Evolutionary conservation across 208 protist species (phyloP).

Genomic region (Crithidia expoeki): DNA sequence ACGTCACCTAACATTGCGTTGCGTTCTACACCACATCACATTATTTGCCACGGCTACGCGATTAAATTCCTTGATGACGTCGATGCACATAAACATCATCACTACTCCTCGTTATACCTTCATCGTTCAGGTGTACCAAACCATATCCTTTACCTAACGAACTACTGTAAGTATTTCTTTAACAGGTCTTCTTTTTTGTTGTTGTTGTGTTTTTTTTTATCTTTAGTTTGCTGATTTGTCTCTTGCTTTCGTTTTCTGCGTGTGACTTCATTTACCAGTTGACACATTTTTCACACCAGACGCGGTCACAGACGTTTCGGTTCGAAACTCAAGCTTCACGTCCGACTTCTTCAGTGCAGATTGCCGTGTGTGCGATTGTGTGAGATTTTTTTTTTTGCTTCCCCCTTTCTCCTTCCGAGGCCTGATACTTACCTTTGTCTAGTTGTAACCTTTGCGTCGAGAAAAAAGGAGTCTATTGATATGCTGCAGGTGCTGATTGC

Average conservation of each 20-base stretch:
- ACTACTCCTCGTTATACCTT: no score
- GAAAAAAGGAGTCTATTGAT: no score
- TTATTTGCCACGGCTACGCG: no score
- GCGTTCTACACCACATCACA: no score
- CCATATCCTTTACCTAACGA: slow-evolving; percentile 17
- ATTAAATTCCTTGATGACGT: no score
- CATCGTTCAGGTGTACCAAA: slow-evolving; percentile 9
- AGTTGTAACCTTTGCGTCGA: neutral
- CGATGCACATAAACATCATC: no score
- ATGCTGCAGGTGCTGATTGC: no score
- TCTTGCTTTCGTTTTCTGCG: neutral
- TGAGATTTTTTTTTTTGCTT: neutral
- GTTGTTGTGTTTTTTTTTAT: slow-evolving; percentile 1
- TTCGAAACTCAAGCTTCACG: neutral
- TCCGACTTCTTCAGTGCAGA: neutral
- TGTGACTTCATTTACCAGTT: neutral
- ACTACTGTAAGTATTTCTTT: slow-evolving; percentile 11
- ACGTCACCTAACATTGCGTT: no score
- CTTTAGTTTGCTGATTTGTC: slow-evolving; percentile 13
- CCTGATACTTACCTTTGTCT: neutral
- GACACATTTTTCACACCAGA: neutral
- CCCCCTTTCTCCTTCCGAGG: neutral
- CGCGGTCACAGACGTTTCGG: neutral
- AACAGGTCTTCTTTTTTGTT: neutral
- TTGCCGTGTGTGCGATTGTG: neutral